Base-by-base conservation (phyloP, 1,284 basidiomycete species). In the Heterobasidion occidentale region DNA sequence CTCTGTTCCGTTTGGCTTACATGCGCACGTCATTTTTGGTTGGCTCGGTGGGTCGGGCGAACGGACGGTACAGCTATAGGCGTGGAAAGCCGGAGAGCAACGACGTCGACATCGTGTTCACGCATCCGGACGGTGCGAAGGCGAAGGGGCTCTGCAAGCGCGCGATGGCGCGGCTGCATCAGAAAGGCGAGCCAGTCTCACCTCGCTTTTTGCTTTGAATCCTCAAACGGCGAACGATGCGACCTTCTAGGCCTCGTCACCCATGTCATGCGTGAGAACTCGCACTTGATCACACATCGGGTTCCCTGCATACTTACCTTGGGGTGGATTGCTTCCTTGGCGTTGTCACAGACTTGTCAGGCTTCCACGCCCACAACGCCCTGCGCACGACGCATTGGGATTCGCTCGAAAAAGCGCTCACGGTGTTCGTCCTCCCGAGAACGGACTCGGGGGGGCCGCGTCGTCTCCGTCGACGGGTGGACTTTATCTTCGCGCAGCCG, bases 61-160 rank as follows among this genome's bases (percentile, higher is more conserved):
- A 6, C 27, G 14, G 19, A 45, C 46, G 8, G 27, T 38, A 7
- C 33, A 90, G 90, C 3, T 89, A 90, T 67, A 78, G 91, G 46
- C 72, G 91, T 55, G 90, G 90, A 6, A 92, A 92, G 66, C 64
- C 66, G 0, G 69, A 79, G 56, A 87, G 84, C 64, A 89, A 85
- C 60, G 90, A 92, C 64, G 81, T 90, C 27, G 90, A 93, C 63
- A 85, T 93, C 56, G 77, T 93, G 6, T 84, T 91, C 62, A 87
- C 84, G 20, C 87, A 90, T 65, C 72, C 77, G 0, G 74, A 84
- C 42, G 65, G 67, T 7, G 68, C 71, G 7, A 72, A 76, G 44
- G 71, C 81, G 3, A 78, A 75, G 57, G 77, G 74, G 3, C 69
- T 88, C 1, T 78, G 79, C 60, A 71, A 74, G 55, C 73, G 65